phyloP scores from a whole-genome alignment of 2,329 filamentous ascomycete genomes.

The Chrysoporthe cubensis region DNA sequence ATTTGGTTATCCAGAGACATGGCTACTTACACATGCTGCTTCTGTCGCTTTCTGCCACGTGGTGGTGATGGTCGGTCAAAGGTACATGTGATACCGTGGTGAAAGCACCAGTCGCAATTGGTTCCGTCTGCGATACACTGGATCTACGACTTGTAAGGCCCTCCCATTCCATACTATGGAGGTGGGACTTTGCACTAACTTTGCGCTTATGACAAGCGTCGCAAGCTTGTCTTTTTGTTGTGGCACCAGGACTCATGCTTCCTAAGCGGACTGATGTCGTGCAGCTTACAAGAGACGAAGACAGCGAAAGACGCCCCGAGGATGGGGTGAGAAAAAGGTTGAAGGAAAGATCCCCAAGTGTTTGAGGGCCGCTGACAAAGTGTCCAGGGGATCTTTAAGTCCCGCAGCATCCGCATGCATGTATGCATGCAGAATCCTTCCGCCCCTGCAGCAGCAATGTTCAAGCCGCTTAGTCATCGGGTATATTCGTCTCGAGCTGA shows the following conservation, averaged over 20 bases:
- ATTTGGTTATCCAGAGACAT: not conserved
- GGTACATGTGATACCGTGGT: slow-evolving; percentile 52
- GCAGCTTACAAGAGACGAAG: not conserved
- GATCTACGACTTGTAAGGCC: slow-evolving; percentile 42
- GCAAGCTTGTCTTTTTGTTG: slow-evolving; percentile 43
- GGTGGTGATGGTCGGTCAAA: slow-evolving; percentile 40
- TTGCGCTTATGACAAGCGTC: slow-evolving; percentile 56
- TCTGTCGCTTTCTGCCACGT: not conserved
- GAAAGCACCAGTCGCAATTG: slow-evolving; percentile 54
- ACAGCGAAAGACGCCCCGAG: not conserved
- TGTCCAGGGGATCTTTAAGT: not conserved
- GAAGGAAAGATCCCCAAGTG: not conserved
- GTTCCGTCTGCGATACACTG: slow-evolving; percentile 51
- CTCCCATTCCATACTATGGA: not conserved
- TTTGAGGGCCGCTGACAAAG: not conserved
- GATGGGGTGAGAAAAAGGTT: not conserved
- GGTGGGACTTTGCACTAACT: slow-evolving; percentile 36
- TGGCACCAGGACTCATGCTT: not conserved
- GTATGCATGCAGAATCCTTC: not conserved
- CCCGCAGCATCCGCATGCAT: too few relatives aligned
- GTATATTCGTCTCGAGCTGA: not conserved
- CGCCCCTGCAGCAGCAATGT: not conserved
- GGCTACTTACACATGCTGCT: not conserved
- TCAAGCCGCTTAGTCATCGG: slow-evolving; percentile 1
- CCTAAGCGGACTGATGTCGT: not conserved